Conservation (phyloP, 305 asterid species). For the Solanum hybrid region DNA sequence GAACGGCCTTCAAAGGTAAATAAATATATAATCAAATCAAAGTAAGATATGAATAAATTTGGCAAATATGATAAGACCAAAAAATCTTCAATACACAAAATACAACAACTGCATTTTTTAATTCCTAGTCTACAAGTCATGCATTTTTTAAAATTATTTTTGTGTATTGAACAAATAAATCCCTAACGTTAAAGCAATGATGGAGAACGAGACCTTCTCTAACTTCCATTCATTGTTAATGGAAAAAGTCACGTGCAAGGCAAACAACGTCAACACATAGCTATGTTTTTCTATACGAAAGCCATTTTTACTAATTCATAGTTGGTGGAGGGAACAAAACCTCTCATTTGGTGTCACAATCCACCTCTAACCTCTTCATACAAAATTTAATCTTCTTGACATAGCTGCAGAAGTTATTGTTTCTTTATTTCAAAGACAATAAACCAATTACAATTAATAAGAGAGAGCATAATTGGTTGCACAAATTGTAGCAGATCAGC, state of each 20-base stretch:
- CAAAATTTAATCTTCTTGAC: not conserved
- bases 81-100: not conserved
- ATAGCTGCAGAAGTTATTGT: not conserved
- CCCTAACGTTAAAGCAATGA: not conserved
- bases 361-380: not conserved
- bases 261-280: not conserved
- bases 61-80: not conserved
- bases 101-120: not conserved
- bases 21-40: constrained; percentile 1
- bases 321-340: not conserved
- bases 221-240: not conserved
- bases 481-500: not conserved
- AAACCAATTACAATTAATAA: not conserved
- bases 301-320: not conserved
- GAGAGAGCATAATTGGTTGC: not conserved
- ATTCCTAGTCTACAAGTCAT: not conserved
- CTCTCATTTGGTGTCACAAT: not conserved
- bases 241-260: not conserved
- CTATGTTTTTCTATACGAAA: not conserved
- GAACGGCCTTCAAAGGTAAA: constrained; percentile 52
- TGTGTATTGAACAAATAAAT: not conserved
- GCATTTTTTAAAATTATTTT: not conserved
- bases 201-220: not conserved
- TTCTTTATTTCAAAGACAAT: not conserved
- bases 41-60: not conserved